Base-by-base conservation (phyloP, 2,329 filamentous ascomycete species). In the Colletotrichum tropicicola region DNA sequence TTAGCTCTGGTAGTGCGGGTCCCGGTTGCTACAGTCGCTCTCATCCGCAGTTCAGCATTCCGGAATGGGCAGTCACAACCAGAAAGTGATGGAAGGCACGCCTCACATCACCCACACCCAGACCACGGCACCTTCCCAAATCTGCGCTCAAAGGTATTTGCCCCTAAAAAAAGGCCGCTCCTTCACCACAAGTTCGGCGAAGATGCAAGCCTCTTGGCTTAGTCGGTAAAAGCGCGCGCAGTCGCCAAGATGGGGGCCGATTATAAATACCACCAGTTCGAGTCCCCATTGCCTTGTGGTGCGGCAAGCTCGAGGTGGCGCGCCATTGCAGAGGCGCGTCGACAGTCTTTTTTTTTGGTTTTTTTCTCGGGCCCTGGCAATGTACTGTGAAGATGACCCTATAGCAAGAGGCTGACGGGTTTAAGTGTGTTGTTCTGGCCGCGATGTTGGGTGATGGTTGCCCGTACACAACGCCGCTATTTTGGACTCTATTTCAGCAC, bases 201-300 rank as follows among this genome's bases (percentile, higher is more conserved):
- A 23, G 21, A 57, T 28, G n/a, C 30, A 47, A 41, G 27, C 30
- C 30, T 21, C 10, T 12, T 49, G 43, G 54, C 30, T 43, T 44
- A 56, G 53, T 56, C 28, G 53, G 53, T 45, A 15, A 56, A 56
- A 56, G 39, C 19, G 28, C 37, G 28, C 13, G 43, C 32, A 8
- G n/a, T 19, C 41, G 41, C 41, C 19, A 17, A 39, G n/a, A 48
- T 30, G 30, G 32, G 49, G 49, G 10, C 21, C 35, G 49, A 19
- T 17, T 21, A 52, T 28, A 52, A 59, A 43, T 44, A 59, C 45
- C 27, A 52, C 45, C 37, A 44, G 25, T 52, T 59, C 45, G 45
- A 59, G 56, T 44, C 47, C 39, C 35, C 15, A 37, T 43, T 43
- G 49, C 39, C 47, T 45, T 53, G 8, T 53, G 15, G 43, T n/a